These are phyloP conservation scores for Didymella arachidicola DNA, from an alignment of 2,329 filamentous ascomycete species.

Conservation along the genomic window DNA sequence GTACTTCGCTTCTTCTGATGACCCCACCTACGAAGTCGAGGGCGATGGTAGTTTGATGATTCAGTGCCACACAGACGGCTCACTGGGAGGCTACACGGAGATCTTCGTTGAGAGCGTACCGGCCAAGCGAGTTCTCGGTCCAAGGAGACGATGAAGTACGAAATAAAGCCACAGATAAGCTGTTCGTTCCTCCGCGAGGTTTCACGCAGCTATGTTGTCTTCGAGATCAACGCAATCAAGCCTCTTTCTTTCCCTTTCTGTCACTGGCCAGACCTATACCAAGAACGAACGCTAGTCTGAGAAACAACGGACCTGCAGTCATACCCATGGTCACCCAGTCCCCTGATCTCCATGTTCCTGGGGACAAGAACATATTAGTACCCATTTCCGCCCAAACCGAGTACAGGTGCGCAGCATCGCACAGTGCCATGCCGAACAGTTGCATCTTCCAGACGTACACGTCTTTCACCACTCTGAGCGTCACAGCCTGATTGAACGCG, in stretches of 20 bases:
- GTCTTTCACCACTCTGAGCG: conserved; percentile 73
- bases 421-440: conserved; percentile 72
- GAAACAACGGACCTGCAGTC: conserved; percentile 40
- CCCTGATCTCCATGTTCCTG: conserved; percentile 45
- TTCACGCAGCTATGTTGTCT: background rate
- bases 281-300: conserved; percentile 50
- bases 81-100: background rate
- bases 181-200: background rate
- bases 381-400: conserved; percentile 48
- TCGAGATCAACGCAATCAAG: background rate
- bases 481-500: conserved; percentile 76
- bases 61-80: background rate
- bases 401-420: conserved; percentile 75
- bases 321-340: conserved; percentile 51
- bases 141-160: background rate
- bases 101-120: conserved; percentile 2
- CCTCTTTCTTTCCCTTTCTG: conserved; percentile 24
- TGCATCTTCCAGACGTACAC: conserved; percentile 73
- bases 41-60: background rate
- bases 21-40: conserved; percentile 1
- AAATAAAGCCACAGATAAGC: background rate
- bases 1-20: background rate
- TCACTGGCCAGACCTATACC: conserved; percentile 42
- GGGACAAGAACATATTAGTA: conserved; percentile 31
- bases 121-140: background rate